A percentile compares a stretch with the other conserved stretches of the same genome.
Evolutionary conservation across 176 grass and related monocot species (phyloP).

Genomic region (Oryza meyeriana): DNA sequence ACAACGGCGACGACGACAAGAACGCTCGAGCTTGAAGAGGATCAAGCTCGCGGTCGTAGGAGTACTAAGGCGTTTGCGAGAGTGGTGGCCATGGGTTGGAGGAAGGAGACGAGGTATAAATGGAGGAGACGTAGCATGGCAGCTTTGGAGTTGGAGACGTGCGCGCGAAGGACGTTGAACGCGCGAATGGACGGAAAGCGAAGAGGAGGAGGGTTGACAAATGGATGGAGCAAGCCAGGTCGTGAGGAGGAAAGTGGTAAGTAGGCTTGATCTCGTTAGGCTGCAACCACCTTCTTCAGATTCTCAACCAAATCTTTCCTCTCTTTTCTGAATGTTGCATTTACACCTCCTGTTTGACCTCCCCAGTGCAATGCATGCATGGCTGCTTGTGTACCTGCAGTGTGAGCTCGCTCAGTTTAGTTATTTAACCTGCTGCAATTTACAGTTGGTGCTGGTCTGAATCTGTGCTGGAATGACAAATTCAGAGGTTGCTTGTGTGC

Average conservation of each 20-base stretch:
- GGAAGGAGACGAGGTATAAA: not conserved
- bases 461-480: not conserved
- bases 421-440: not conserved
- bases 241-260: not conserved
- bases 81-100: not conserved
- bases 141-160: no score
- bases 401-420: not conserved
- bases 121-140: not conserved
- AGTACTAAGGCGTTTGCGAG: not conserved
- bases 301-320: conserved; percentile 45
- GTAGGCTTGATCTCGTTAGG: conserved; percentile 53
- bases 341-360: conserved; percentile 24
- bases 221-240: not conserved
- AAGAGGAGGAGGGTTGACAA: conserved; percentile 29
- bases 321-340: not conserved
- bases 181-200: not conserved
- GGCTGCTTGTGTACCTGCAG: not conserved
- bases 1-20: no score
- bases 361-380: not conserved
- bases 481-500: not conserved
- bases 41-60: not conserved
- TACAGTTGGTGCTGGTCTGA: not conserved
- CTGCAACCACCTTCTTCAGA: conserved; percentile 32
- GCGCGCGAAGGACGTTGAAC: conserved; percentile 41
- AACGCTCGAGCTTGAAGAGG: not conserved